Evolutionary conservation across 345 rosid genomes (phyloP).

Genomic region (Ailanthus altissimus): DNA sequence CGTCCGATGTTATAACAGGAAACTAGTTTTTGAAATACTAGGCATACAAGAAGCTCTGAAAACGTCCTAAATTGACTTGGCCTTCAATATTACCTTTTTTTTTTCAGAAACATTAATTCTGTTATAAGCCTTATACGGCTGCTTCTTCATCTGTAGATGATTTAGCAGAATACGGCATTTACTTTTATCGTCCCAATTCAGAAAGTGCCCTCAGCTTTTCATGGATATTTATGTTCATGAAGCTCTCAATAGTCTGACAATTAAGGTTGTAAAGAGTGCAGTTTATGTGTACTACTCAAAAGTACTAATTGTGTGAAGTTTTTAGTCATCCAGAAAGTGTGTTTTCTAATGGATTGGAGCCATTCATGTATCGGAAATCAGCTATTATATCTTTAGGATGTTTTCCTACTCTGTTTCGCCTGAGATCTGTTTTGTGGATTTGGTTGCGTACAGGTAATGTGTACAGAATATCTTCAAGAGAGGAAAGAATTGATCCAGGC

Average conservation of each 20-base stretch:
- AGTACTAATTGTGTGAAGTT: neutral
- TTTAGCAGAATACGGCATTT: too few species aligned
- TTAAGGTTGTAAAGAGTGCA: neutral
- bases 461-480: constrained; percentile 67
- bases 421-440: constrained; percentile 5
- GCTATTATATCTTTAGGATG: constrained; percentile 2
- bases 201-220: too few species aligned
- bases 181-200: too few species aligned
- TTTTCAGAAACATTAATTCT: too few species aligned
- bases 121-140: too few species aligned
- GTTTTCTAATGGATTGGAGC: neutral
- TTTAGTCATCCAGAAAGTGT: neutral
- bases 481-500: constrained; percentile 68
- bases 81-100: too few species aligned
- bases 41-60: too few species aligned
- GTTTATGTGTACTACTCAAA: neutral
- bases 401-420: neutral
- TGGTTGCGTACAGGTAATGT: constrained; percentile 63
- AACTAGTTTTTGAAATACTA: too few species aligned
- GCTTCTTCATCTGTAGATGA: too few species aligned
- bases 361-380: neutral
- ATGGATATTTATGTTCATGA: neutral
- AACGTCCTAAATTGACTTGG: too few species aligned
- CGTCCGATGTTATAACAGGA: too few species aligned
- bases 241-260: neutral